A percentile compares a stretch with the other conserved stretches of the same genome.
These are phyloP conservation scores for Trichoderma brevicompactum DNA, from an alignment of 2,329 filamentous ascomycete species.

Conservation along the genomic window DNA sequence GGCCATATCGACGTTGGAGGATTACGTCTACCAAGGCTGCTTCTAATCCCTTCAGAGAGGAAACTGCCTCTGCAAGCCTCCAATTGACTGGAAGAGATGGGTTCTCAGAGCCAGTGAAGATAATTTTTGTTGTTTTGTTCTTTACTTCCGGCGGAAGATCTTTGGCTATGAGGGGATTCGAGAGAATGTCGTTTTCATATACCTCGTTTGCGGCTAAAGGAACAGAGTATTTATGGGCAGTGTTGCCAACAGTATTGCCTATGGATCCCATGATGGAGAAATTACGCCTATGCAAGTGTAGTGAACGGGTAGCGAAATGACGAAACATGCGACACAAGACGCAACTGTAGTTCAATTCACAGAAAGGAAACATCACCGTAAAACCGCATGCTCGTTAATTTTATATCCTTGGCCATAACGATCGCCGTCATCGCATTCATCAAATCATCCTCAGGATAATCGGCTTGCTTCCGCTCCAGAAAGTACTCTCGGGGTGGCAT, in stretches of 20 bases:
- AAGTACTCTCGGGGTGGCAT: neutral
- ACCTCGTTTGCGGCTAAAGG: slow-evolving; percentile 17
- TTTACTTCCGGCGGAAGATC: neutral
- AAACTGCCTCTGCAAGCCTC: slow-evolving; percentile 59
- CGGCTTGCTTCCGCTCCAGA: neutral
- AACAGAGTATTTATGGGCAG: slow-evolving; percentile 7
- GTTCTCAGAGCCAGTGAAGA: slow-evolving; percentile 28
- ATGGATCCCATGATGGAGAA: neutral
- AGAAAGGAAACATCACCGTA: neutral
- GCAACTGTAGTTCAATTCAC: too few species aligned
- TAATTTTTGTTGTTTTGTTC: neutral
- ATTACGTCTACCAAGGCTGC: slow-evolving; percentile 51
- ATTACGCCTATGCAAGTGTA: neutral
- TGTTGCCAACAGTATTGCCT: neutral
- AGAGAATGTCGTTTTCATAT: slow-evolving; percentile 1
- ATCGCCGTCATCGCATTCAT: neutral
- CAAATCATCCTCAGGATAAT: neutral
- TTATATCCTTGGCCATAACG: neutral
- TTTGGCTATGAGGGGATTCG: slow-evolving; percentile 19
- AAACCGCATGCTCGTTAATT: too few species aligned
- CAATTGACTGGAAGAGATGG: slow-evolving; percentile 55
- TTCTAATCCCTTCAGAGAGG: slow-evolving; percentile 54
- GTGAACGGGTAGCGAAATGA: neutral
- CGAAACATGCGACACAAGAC: neutral
- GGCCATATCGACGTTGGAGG: slow-evolving; percentile 50